Percentiles rank a stretch among this genome's conserved stretches.
phyloP scores from a whole-genome alignment of 257 asterid genomes.

The Verbascum thapsus region DNA sequence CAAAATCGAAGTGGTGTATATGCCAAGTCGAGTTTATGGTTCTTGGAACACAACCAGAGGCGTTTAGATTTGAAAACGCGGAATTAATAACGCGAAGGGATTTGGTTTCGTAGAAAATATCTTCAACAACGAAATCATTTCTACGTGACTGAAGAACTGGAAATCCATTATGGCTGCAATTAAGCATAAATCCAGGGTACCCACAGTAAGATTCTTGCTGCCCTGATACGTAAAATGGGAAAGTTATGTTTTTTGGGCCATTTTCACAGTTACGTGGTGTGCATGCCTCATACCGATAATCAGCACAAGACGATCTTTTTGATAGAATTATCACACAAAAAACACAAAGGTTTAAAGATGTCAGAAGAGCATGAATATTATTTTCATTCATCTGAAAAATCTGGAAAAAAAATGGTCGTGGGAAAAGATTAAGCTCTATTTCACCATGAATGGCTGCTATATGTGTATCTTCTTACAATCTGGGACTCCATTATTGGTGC shows the following conservation, averaged over 20 bases:
- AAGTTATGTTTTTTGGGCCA: slow-evolving; percentile 38
- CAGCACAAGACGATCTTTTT: slow-evolving; percentile 31
- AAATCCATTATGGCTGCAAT: slow-evolving; percentile 32
- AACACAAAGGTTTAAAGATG: slow-evolving; percentile 22
- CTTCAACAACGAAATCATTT: slow-evolving; percentile 30
- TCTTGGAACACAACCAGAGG: slow-evolving; percentile 28
- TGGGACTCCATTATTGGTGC: neutral
- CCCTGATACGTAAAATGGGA: slow-evolving; percentile 45
- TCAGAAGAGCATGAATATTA: slow-evolving; percentile 9
- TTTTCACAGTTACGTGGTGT: slow-evolving; percentile 25
- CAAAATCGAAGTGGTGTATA: neutral
- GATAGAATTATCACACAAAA: slow-evolving; percentile 29
- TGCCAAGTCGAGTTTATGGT: slow-evolving; percentile 30
- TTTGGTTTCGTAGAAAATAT: slow-evolving; percentile 28
- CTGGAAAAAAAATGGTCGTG: neutral
- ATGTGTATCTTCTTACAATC: slow-evolving; percentile 27
- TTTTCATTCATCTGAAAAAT: slow-evolving; percentile 36
- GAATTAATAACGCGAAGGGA: slow-evolving; percentile 28
- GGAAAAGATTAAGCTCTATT: too few species aligned
- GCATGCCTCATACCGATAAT: slow-evolving; percentile 41
- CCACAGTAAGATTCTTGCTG: slow-evolving; percentile 43
- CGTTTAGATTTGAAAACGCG: neutral
- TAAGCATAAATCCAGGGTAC: slow-evolving; percentile 32
- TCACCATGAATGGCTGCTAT: neutral
- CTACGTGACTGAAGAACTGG: slow-evolving; percentile 30